Conservation (phyloP, 1,139 yeast genomes). For the Yamadazyma mexicana region DNA sequence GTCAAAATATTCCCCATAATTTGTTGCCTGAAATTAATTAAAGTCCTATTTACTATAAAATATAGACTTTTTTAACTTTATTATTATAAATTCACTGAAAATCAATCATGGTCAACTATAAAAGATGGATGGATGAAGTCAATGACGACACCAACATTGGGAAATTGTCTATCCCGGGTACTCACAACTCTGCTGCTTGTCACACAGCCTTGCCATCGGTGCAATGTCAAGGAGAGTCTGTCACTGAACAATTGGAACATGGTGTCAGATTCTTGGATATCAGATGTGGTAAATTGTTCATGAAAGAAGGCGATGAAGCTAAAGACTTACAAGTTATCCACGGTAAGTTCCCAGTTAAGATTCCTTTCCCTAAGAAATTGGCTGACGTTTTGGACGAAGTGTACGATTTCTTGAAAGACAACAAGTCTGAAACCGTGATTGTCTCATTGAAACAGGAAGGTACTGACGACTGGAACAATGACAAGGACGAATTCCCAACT, state of each 20-base stretch:
- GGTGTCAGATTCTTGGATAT: constrained; percentile 77
- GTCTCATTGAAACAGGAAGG: constrained; percentile 80
- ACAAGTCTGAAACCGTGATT: constrained; percentile 61
- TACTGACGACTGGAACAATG: constrained; percentile 60
- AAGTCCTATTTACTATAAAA: no score
- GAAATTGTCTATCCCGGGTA: constrained; percentile 69
- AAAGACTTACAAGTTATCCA: constrained; percentile 69
- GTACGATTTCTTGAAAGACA: constrained; percentile 52
- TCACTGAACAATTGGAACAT: constrained; percentile 62
- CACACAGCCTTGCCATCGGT: constrained; percentile 77
- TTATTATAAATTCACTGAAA: not conserved
- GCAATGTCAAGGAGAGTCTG: constrained; percentile 68
- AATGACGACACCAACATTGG: constrained; percentile 54
- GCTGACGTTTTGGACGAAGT: constrained; percentile 53
- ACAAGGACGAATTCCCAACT: constrained; percentile 64
- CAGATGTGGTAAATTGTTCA: constrained; percentile 60
- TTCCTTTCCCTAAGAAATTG: constrained; percentile 58
- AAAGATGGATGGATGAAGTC: constrained; percentile 56
- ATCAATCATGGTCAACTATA: constrained; percentile 38
- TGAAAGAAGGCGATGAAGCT: constrained; percentile 47
- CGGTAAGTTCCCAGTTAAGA: constrained; percentile 72
- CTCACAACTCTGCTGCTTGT: constrained; percentile 78
- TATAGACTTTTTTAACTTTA: no score
- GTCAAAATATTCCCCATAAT: not conserved
- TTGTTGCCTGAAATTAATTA: not conserved